These are phyloP conservation scores for Hevea brasiliensis DNA, from an alignment of 345 rosid genomes.

Conservation along the genomic window DNA sequence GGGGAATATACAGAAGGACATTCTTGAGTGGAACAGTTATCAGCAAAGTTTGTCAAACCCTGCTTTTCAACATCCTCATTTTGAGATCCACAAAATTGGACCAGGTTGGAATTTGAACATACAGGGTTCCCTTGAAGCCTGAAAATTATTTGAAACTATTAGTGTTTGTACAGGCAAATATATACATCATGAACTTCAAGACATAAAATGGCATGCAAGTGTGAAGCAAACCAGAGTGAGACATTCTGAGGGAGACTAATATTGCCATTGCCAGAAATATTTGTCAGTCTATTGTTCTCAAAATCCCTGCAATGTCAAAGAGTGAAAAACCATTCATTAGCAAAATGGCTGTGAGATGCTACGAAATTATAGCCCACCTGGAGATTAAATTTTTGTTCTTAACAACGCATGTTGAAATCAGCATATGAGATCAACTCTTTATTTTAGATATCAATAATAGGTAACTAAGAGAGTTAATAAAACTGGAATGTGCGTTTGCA, in stretches of 20 bases:
- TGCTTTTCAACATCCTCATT: conserved; percentile 24
- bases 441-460: not conserved
- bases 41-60: conserved; percentile 27
- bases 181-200: conserved; percentile 14
- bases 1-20: conserved; percentile 72
- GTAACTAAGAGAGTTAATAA: not conserved
- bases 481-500: not conserved
- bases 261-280: conserved; percentile 64
- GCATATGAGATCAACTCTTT: conserved; percentile 3
- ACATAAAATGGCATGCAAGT: conserved; percentile 14
- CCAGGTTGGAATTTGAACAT: conserved; percentile 43
- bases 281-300: conserved; percentile 60
- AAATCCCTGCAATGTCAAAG: conserved; percentile 59
- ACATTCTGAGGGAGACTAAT: conserved; percentile 66
- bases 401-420: conserved; percentile 2
- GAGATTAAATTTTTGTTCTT: not conserved
- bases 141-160: conserved; percentile 30
- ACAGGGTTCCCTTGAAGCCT: conserved; percentile 92
- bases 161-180: conserved; percentile 2
- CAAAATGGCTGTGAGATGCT: conserved; percentile 1
- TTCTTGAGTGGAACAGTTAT: conserved; percentile 41
- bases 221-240: conserved; percentile 66
- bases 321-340: conserved; percentile 15
- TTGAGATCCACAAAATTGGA: conserved; percentile 47
- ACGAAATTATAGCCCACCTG: not conserved